Base-by-base conservation (phyloP, 2,329 filamentous ascomycete species). In the Botrytis hyacinthi region DNA sequence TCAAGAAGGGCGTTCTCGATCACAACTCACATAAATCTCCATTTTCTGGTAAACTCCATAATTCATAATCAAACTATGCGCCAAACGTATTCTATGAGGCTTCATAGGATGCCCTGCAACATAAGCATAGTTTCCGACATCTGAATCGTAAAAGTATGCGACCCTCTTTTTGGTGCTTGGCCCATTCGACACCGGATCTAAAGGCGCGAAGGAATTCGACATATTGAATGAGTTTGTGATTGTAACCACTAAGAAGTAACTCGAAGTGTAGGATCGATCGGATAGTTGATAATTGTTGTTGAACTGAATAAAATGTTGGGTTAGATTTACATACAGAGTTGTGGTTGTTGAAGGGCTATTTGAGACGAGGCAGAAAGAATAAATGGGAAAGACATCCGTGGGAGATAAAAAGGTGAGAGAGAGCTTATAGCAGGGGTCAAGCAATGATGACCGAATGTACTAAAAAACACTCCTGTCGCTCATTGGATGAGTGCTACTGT, bases 21-120 rank as follows among this genome's bases (percentile, higher is more conserved):
- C 73, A 63, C 60, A 81, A 82, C 95, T 87, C 80, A 96, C 91
- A 81, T 97, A 98, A 65, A 97, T 92, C 82, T 98, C 95, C 92
- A 99, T 97, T 80, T 95, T 95, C 82, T 96, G 92, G 83, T 98
- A 97, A 75, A 98, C 89, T 75, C 95, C 94, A 85, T 98, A 98
- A 74, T 96, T 94, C 87, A 98, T 92, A 73, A 99, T 94, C 78
- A 99, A 88, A 80, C 97, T 96, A 83, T 99, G 97, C 68, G 96
- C 97, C 77, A 99, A 85, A 32, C 95, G 94, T 79, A 99, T 91
- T 35, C 96, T 92, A 88, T 97, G 97, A 76, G 96, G 96, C 84
- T 99, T 99, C 96, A 99, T 99, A 60, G 96, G 96, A 85, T 99
- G 96, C 32, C 94, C 94, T 76, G 94, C 94, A 73, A 97, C 94